These are phyloP conservation scores for Penicillium janthinellum DNA, from an alignment of 2,329 filamentous ascomycete genomes.

Conservation along the genomic window DNA sequence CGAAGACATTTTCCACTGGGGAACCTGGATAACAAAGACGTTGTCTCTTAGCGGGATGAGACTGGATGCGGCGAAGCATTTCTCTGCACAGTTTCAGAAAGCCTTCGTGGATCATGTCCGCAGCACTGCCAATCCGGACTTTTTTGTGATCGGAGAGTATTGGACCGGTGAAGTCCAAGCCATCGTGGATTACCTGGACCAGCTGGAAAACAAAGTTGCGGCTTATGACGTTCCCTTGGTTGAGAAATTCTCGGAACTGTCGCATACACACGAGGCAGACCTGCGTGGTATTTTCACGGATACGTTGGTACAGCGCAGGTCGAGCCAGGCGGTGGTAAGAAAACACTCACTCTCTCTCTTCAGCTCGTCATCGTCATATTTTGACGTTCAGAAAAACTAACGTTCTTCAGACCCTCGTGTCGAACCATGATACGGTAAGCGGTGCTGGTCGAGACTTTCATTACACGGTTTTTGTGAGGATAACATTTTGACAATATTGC, in stretches of 20 bases:
- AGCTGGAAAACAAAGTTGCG: slow-evolving; percentile 60
- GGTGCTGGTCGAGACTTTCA: background rate
- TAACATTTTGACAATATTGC: background rate
- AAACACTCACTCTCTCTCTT: background rate
- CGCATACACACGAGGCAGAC: slow-evolving; percentile 59
- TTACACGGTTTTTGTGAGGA: background rate
- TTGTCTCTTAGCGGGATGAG: slow-evolving; percentile 66
- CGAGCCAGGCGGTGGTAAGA: slow-evolving; percentile 51
- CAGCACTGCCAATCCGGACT: slow-evolving; percentile 52
- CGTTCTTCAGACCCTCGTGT: slow-evolving; percentile 20
- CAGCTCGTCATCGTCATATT: background rate
- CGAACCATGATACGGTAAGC: slow-evolving; percentile 29
- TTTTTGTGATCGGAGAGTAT: slow-evolving; percentile 71
- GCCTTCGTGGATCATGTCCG: slow-evolving; percentile 64
- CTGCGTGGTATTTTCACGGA: slow-evolving; percentile 65
- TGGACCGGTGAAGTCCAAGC: slow-evolving; percentile 62
- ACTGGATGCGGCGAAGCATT: slow-evolving; percentile 74
- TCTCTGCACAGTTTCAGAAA: slow-evolving; percentile 65
- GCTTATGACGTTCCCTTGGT: slow-evolving; percentile 71
- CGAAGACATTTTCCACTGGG: slow-evolving; percentile 67
- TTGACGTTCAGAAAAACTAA: slow-evolving; percentile 7
- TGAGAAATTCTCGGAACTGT: slow-evolving; percentile 66
- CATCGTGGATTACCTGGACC: slow-evolving; percentile 60
- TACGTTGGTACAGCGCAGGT: slow-evolving; percentile 58
- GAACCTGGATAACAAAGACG: slow-evolving; percentile 65